Percentiles rank a stretch among this genome's conserved stretches.
Evolutionary conservation across 257 asterid species (phyloP).

Genomic region (Datura wrightii): DNA sequence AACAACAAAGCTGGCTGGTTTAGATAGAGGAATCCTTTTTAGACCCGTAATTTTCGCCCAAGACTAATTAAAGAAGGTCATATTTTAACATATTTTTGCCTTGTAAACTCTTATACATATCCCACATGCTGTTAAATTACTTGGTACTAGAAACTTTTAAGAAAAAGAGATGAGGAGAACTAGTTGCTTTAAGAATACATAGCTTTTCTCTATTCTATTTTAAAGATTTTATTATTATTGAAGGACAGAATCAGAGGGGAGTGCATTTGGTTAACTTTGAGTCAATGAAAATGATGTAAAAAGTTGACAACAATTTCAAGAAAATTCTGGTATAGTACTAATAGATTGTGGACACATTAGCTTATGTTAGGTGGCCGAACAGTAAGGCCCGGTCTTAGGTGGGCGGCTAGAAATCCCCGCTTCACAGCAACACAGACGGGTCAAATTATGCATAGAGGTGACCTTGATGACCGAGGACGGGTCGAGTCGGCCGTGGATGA

Average conservation of each 20-base stretch:
- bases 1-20: no score
- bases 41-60: neutral
- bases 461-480: neutral
- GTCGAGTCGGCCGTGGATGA: neutral
- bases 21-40: neutral
- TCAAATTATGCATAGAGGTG: neutral
- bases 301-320: no score
- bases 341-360: no score
- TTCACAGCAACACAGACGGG: neutral
- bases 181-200: no score
- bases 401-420: neutral
- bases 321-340: no score
- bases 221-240: no score
- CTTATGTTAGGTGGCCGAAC: no score
- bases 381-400: neutral
- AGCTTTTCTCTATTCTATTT: no score
- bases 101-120: neutral
- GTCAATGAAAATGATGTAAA: no score
- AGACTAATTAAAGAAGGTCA: neutral
- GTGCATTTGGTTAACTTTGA: no score
- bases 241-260: no score
- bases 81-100: neutral
- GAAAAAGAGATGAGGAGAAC: no score
- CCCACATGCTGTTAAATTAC: neutral
- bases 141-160: neutral